phyloP scores from a whole-genome alignment of 306 rosid genomes.

The Castanospermum australe region DNA sequence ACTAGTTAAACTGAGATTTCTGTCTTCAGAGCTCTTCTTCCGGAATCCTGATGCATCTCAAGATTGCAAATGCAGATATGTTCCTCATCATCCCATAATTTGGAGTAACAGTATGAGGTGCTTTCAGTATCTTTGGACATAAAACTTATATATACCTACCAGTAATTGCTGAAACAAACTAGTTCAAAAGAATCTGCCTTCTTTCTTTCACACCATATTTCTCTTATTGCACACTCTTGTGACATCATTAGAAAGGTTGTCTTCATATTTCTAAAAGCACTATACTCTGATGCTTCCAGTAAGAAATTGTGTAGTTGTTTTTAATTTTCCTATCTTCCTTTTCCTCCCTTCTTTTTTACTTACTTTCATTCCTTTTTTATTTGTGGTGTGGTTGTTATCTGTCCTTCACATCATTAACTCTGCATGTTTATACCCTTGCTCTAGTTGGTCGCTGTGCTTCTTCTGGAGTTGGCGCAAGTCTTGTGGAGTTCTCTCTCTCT shows the following conservation, averaged over 20 bases:
- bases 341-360: neutral
- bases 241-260: conserved; percentile 1
- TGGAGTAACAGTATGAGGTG: conserved; percentile 56
- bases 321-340: neutral
- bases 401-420: neutral
- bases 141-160: conserved; percentile 36
- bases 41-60: conserved; percentile 49
- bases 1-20: conserved; percentile 49
- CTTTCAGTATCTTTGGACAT: conserved; percentile 55
- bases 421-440: neutral
- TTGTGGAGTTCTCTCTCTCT: neutral
- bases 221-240: conserved; percentile 25
- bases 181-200: conserved; percentile 21
- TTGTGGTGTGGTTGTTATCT: neutral
- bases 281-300: neutral
- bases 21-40: conserved; percentile 46
- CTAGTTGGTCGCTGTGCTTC: neutral
- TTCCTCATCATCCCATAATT: conserved; percentile 39
- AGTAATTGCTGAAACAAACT: conserved; percentile 31
- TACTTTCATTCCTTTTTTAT: neutral
- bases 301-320: neutral
- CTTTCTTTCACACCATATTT: neutral
- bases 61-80: conserved; percentile 46
- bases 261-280: neutral
- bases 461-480: neutral